phyloP scores from a whole-genome alignment of 352 stramenopile genomes.

The Globisporangium recalcitrans region DNA sequence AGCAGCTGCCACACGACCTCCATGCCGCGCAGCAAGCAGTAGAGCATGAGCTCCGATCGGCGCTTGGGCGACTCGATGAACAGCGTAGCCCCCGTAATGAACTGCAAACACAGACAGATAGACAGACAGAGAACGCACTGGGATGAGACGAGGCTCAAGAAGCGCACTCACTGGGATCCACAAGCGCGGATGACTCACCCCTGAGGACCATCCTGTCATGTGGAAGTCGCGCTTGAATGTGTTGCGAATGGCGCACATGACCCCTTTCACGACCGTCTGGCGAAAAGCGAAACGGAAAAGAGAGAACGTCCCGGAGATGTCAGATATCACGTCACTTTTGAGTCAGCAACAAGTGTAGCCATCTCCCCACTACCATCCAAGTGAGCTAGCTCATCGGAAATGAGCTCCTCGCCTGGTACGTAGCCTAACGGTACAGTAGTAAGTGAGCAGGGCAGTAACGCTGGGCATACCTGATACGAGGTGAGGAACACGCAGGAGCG shows the following conservation, averaged over 20 bases:
- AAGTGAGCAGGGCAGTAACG: no score
- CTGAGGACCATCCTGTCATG: slow-evolving; percentile 33
- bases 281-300: background rate
- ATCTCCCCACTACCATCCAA: background rate
- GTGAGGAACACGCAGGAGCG: slow-evolving; percentile 9
- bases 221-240: slow-evolving; percentile 54
- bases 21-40: slow-evolving; percentile 65
- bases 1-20: slow-evolving; percentile 75
- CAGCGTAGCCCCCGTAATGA: slow-evolving; percentile 46
- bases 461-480: slow-evolving; percentile 57
- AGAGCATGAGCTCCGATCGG: slow-evolving; percentile 78
- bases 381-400: background rate
- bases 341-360: slow-evolving; percentile 5
- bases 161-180: no score
- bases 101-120: slow-evolving; percentile 19
- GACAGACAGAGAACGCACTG: background rate
- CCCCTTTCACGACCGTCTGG: slow-evolving; percentile 63
- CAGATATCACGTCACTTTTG: background rate
- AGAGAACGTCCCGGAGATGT: no score
- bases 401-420: background rate
- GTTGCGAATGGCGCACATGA: slow-evolving; percentile 66
- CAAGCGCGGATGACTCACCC: slow-evolving; percentile 26
- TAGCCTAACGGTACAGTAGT: background rate
- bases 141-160: background rate
- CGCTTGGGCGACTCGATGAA: slow-evolving; percentile 80